Base-by-base conservation (phyloP, 164 flowering plant genomes). In the Warburgia ugandensis region DNA sequence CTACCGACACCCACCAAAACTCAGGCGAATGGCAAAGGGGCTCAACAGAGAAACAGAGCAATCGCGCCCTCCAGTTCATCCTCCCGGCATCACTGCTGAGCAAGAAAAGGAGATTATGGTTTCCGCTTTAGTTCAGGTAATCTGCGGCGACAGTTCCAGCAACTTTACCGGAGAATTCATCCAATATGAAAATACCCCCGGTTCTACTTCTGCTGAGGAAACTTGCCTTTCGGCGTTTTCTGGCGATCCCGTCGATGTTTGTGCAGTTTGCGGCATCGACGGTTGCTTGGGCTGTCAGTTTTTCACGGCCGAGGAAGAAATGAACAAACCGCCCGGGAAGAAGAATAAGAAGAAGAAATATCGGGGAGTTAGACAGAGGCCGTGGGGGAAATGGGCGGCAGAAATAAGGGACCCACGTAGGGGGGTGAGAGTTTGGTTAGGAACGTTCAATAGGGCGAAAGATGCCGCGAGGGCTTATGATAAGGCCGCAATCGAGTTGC, bases 331-430 rank as follows among this genome's bases (percentile, higher is more conserved):
- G 32, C 7, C 1, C 20, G 20, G n/a, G 50, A 47, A 16, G 38
- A 21, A 5, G 40, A 21, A 7, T n/a, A 23, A 31, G 25, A 33
- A 3, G 25, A 23, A 23, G 16, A 32, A 32, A 10, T 54, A 21
- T 20, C 26, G 58, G n/a, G 50, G 58, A 13, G 50, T 54, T 22
- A 29, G 50, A 19, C 58, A 44, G 32, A 21, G 58, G 23, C 58
- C 58, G 20, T 54, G 49, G 41, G 50, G 58, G 11, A 44, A 32
- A 26, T 54, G 58, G 58, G 50, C 37, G 31, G 58, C 58, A 5
- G 58, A 54, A 50, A 54, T 54, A 8, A 31, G 40, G 6, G 48
- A 54, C 29, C 58, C 49, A 0, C 12, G 35, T 1, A 31, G 19
- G 12, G 49, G n/a, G 3, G 29, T 20, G 1, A 23, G 50, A 10